Evolutionary conservation across 345 rosid species (phyloP), one percentile per base, ranked within the genome.

Genomic region (Eucalyptus curtisii): DNA sequence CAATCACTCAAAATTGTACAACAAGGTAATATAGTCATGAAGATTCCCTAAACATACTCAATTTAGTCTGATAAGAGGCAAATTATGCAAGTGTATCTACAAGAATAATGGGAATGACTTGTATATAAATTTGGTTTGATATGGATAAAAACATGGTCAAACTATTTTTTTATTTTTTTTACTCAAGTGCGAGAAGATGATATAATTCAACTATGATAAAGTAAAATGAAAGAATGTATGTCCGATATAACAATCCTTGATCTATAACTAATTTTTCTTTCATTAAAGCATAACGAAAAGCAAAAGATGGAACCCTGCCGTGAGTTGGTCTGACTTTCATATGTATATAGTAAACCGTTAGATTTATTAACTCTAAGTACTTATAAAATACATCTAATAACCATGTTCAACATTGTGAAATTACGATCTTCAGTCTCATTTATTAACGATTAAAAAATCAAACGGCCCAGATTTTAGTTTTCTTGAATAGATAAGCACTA

Each of bases 1-100:
- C 31, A 59, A 59, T 20, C 11, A 97, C 30, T 20, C 66, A 13
- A 59, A 59, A 59, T 27, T 27, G 31, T 95, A 92, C 64, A 96
- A 97, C 88, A 96, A 97, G 61, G 59, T 59, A 27, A 59, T 59
- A 30, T 27, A 12, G 8, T 59, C 31, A 12, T 27, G 66, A 27
- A 59, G 66, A 16, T 59, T 59, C 15, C 14, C 66, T 25, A 59
- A 27, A 59, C 15, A 59, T 59, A 25, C 14, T 59, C 16, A 27
- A 59, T 59, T 59, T 30, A 59, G n/a, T 59, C 30, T 52, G 55
- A 52, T 52, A 19, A 52, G 55, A 52, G 55, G 55, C 55, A 52
- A 52, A 52, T 16, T 49, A 52, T 52, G 55, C 55, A 52, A 52
- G 55, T 3, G 48, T 47, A 47, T 47, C 48, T 10, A 59, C 31